Conservation (phyloP, 2,329 filamentous ascomycete species). For the Penicillium paneum region DNA sequence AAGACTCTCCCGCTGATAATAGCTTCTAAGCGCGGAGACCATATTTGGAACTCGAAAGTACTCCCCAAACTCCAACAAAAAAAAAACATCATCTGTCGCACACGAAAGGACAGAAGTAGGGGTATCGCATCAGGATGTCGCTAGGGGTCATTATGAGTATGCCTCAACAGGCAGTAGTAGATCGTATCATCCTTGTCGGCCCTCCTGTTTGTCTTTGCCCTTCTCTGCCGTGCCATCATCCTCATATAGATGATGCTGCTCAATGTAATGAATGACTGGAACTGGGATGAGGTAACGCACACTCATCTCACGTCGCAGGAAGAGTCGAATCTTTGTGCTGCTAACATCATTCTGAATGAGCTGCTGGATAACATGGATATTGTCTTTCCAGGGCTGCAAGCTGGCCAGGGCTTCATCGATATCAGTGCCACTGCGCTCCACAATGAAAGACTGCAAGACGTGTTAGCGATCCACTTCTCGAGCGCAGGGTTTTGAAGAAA, state of each 20-base stretch:
- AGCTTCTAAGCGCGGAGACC: neutral
- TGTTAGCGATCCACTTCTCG: neutral
- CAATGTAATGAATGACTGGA: conserved; percentile 71
- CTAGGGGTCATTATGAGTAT: conserved; percentile 9
- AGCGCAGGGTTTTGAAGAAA: neutral
- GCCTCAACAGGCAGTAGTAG: neutral
- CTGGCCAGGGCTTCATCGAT: conserved; percentile 83
- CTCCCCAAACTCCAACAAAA: conserved; percentile 14
- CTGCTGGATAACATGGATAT: conserved; percentile 84
- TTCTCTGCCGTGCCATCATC: conserved; percentile 47
- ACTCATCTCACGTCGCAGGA: conserved; percentile 75
- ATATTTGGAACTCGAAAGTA: conserved; percentile 2
- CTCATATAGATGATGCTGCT: conserved; percentile 63
- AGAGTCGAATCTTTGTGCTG: conserved; percentile 76
- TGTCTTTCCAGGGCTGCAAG: conserved; percentile 76
- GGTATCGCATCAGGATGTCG: conserved; percentile 24
- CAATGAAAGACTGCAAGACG: conserved; percentile 61
- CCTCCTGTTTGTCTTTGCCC: conserved; percentile 31
- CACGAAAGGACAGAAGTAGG: conserved; percentile 6
- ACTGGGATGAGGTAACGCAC: conserved; percentile 74
- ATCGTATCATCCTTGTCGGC: conserved; percentile 25
- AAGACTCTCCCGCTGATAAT: neutral
- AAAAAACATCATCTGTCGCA: conserved; percentile 3
- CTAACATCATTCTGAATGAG: conserved; percentile 83
- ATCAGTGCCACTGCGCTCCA: conserved; percentile 85